Evolutionary conservation across 768 basidiomycete species (phyloP).

Genomic region (Tubosaeta sp.): DNA sequence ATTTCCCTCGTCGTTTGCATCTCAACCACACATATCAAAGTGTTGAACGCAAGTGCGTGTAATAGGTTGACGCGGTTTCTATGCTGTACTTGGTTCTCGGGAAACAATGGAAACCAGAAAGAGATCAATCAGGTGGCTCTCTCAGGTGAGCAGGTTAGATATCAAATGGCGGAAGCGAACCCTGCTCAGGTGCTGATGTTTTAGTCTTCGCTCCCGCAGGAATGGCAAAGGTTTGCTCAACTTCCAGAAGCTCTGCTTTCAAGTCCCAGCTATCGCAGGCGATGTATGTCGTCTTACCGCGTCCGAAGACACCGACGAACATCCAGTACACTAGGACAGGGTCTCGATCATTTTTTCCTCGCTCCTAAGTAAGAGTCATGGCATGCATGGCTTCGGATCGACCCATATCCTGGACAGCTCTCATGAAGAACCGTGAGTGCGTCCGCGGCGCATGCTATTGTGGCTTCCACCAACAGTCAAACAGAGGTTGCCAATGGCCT

Average conservation of each 20-base stretch:
- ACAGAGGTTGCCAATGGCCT: conserved; percentile 68
- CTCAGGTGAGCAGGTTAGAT: conserved; percentile 42
- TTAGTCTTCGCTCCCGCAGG: conserved; percentile 83
- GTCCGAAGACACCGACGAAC: not conserved
- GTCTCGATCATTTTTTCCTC: conserved; percentile 76
- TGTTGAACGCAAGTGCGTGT: conserved; percentile 24
- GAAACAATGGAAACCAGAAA: conserved; percentile 74
- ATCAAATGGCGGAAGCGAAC: too few species aligned
- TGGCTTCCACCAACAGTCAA: conserved; percentile 4
- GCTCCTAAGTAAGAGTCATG: conserved; percentile 53
- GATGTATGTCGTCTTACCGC: conserved; percentile 36
- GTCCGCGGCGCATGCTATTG: not conserved
- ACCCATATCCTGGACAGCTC: conserved; percentile 39
- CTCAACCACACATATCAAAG: conserved; percentile 6
- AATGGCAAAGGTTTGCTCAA: conserved; percentile 69
- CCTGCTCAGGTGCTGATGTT: conserved; percentile 62
- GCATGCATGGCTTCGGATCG: not conserved
- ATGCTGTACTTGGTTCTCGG: conserved; percentile 37
- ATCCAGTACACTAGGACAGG: conserved; percentile 44
- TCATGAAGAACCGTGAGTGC: conserved; percentile 76
- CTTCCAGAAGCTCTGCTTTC: conserved; percentile 75
- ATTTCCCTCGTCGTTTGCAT: not conserved
- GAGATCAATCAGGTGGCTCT: conserved; percentile 71
- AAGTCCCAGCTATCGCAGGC: conserved; percentile 70
- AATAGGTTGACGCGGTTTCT: not conserved